These are phyloP conservation scores for Brassica incana DNA, from an alignment of 345 rosid species.

Conservation along the genomic window DNA sequence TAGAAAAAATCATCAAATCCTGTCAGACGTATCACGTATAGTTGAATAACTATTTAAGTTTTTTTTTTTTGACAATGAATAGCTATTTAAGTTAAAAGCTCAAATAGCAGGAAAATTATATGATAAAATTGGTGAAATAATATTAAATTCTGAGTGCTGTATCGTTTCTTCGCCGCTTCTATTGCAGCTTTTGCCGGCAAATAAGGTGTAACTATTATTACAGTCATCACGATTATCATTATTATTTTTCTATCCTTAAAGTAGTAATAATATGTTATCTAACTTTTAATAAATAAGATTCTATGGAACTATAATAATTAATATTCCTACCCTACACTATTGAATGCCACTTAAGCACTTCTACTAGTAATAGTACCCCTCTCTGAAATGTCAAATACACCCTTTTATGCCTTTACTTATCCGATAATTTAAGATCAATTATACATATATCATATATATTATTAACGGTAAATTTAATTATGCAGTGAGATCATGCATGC, in stretches of 20 bases:
- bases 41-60: constrained; percentile 27
- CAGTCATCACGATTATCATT: constrained; percentile 31
- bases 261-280: constrained; percentile 15
- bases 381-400: constrained; percentile 1
- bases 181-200: constrained; percentile 88
- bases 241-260: constrained; percentile 25
- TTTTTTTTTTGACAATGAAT: neutral
- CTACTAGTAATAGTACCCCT: constrained; percentile 21
- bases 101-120: constrained; percentile 13
- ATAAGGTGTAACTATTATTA: constrained; percentile 47
- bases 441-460: no score
- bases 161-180: constrained; percentile 71
- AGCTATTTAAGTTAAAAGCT: constrained; percentile 28
- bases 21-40: constrained; percentile 18
- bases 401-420: constrained; percentile 4
- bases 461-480: neutral
- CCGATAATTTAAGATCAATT: neutral
- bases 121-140: neutral
- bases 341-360: constrained; percentile 19
- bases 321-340: constrained; percentile 8
- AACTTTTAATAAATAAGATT: neutral
- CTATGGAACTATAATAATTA: neutral
- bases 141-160: constrained; percentile 32
- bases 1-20: constrained; percentile 15
- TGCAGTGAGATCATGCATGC: constrained; percentile 98